Percentiles rank a stretch among this genome's conserved stretches.
Conservation (phyloP, 2,329 filamentous ascomycete genomes). For the Trichoderma simmonsii region DNA sequence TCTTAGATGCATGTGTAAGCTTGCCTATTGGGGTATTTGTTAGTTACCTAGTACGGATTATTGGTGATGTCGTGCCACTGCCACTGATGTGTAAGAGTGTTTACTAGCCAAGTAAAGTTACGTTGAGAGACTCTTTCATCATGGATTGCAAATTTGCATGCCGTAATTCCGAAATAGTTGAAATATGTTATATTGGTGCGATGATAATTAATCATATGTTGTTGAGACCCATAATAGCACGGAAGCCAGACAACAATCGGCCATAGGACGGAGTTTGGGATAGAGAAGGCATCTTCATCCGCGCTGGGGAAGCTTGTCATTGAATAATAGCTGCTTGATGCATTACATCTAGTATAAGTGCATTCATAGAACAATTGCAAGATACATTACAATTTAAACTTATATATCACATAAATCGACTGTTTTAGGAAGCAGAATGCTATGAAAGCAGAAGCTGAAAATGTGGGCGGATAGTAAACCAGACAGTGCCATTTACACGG, state of each 20-base stretch:
- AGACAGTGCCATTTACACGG: neutral
- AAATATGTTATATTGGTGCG: neutral
- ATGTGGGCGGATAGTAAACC: neutral
- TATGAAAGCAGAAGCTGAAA: neutral
- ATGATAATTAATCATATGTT: neutral
- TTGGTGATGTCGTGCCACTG: neutral
- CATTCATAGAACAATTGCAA: neutral
- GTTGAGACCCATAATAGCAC: neutral
- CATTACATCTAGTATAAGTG: neutral
- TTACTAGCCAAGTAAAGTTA: neutral
- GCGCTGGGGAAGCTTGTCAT: neutral
- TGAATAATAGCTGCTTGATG: neutral
- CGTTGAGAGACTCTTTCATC: neutral
- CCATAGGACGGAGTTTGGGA: neutral
- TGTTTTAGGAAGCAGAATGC: neutral
- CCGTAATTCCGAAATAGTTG: neutral
- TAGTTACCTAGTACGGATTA: neutral
- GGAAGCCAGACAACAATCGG: neutral
- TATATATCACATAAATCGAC: neutral
- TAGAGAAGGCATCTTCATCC: neutral
- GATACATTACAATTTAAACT: neutral
- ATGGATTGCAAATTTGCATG: neutral
- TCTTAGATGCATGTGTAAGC: neutral
- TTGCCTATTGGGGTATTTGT: neutral
- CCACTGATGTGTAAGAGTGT: neutral